Conservation (phyloP, 208 protist species). For the Kentomonas sorsogonicus region DNA sequence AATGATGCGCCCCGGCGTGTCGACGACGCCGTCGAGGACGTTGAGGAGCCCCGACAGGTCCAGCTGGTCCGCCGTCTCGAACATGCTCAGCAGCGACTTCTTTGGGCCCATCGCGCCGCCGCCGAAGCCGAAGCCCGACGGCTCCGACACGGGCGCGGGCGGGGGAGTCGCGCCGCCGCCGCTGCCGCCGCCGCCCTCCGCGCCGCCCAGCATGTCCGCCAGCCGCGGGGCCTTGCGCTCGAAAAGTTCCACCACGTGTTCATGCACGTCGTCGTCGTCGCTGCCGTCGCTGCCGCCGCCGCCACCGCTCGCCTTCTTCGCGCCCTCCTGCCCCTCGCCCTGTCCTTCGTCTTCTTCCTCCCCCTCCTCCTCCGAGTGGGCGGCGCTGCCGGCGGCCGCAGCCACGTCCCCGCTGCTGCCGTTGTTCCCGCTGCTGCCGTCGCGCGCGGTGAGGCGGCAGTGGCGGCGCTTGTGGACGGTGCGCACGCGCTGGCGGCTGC, state of each 20-base stretch:
- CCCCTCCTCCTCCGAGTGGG: not conserved
- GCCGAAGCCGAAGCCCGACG: not conserved
- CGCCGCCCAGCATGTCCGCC: conserved; percentile 15
- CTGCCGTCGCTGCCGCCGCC: not conserved
- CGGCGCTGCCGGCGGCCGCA: not conserved
- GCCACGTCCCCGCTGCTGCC: conserved; percentile 3
- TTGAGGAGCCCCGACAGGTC: conserved; percentile 87
- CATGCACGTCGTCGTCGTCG: conserved; percentile 20
- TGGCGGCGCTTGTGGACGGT: conserved; percentile 22
- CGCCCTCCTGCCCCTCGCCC: not conserved
- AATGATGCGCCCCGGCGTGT: conserved; percentile 78
- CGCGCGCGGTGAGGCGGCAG: conserved; percentile 19
- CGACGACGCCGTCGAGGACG: conserved; percentile 87
- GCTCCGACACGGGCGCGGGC: not conserved
- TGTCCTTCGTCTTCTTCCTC: conserved; percentile 6
- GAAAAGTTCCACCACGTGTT: conserved; percentile 20
- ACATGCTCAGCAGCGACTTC: conserved; percentile 27
- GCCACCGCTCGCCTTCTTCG: not conserved
- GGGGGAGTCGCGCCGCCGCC: not conserved
- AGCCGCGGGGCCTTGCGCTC: conserved; percentile 7
- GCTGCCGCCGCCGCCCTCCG: not conserved
- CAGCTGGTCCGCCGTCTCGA: conserved; percentile 51
- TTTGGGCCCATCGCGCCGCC: conserved; percentile 17
- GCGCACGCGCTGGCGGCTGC: conserved; percentile 39
- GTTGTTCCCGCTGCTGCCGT: not conserved